A percentile compares a stretch with the other conserved stretches of the same genome.
Conservation (phyloP, 495 filamentous ascomycete species). For the Pyronema domesticum region DNA sequence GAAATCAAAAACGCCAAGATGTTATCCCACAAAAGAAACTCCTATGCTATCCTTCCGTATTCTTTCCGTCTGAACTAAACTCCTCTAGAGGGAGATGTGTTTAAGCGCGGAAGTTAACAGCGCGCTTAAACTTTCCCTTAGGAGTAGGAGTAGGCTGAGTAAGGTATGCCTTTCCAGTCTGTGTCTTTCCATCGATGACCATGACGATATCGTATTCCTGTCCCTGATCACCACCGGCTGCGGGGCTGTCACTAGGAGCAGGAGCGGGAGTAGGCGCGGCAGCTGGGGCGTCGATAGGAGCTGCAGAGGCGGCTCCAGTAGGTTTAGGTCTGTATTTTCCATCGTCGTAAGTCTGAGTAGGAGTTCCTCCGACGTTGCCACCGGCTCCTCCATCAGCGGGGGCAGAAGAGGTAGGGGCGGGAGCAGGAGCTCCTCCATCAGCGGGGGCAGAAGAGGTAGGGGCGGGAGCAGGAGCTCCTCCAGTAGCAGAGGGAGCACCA, state of each 20-base stretch:
- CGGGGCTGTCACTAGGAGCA: neutral
- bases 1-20: too few species aligned
- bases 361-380: neutral
- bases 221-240: neutral
- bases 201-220: neutral
- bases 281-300: neutral
- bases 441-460: neutral
- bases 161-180: neutral
- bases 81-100: too few species aligned
- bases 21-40: too few species aligned
- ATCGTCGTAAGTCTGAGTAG: constrained; percentile 1
- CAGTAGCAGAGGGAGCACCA: neutral
- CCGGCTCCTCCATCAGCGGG: neutral
- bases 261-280: neutral
- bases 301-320: neutral
- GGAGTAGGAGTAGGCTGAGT: neutral
- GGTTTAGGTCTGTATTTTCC: neutral
- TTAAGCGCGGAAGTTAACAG: too few species aligned
- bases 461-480: neutral
- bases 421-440: neutral
- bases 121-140: too few species aligned
- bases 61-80: too few species aligned
- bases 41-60: too few species aligned
- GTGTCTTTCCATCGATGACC: neutral
- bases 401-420: neutral